A percentile compares a stretch with the other conserved stretches of the same genome.
Evolutionary conservation across 139 green algal species (phyloP).

Genomic region (Chlorella sp.): DNA sequence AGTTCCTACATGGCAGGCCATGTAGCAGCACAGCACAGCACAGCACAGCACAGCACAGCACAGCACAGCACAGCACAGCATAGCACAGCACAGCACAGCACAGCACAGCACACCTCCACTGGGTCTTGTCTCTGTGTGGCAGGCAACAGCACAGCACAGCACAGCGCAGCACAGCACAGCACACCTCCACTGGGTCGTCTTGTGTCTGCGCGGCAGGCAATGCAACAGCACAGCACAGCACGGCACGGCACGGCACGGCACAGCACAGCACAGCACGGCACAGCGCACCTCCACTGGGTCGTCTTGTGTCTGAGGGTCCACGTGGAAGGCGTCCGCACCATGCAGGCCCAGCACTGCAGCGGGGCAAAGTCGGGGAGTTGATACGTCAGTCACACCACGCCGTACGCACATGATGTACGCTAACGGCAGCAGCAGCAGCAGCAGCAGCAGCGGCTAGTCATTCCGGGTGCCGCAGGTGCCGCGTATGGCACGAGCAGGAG

Average conservation of each 20-base stretch:
- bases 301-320: slow-evolving; percentile 26
- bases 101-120: neutral
- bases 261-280: neutral
- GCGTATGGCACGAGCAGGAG: too few species aligned
- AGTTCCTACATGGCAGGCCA: neutral
- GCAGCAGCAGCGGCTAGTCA: too few species aligned
- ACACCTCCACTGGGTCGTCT: too few species aligned
- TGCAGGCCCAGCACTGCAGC: slow-evolving; percentile 31
- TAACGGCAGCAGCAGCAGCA: too few species aligned
- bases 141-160: neutral
- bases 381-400: too few species aligned
- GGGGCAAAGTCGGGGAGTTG: neutral
- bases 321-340: slow-evolving; percentile 22
- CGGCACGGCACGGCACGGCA: too few species aligned
- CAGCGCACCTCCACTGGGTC: slow-evolving; percentile 23
- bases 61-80: neutral
- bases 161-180: neutral
- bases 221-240: neutral
- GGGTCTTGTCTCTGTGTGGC: too few species aligned
- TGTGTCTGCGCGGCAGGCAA: neutral
- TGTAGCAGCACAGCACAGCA: neutral
- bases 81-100: neutral
- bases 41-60: too few species aligned
- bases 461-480: too few species aligned
- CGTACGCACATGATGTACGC: too few species aligned